Conservation (phyloP, 2,329 filamentous ascomycete genomes). For the Xylaria sp. region DNA sequence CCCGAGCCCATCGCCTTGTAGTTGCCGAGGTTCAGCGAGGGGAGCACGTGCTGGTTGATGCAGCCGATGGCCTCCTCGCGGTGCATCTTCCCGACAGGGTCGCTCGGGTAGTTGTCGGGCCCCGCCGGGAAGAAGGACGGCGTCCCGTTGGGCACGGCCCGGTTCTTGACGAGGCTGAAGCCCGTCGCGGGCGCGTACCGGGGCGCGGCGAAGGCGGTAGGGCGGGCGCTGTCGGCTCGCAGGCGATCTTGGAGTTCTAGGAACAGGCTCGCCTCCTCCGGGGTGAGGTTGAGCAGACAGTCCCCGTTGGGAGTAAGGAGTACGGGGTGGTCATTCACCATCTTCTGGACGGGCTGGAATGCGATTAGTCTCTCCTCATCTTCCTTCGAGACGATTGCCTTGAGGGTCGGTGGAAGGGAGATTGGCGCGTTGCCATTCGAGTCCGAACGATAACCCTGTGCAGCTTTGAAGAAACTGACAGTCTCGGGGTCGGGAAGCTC, state of each 20-base stretch:
- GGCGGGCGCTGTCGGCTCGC: constrained; percentile 51
- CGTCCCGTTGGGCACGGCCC: constrained; percentile 65
- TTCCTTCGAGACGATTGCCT: constrained; percentile 53
- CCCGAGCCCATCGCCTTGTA: constrained; percentile 41
- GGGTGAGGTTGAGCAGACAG: constrained; percentile 71
- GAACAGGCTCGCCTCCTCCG: constrained; percentile 71
- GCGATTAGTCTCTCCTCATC: constrained; percentile 59
- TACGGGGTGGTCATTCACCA: constrained; percentile 66
- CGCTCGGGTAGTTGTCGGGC: constrained; percentile 51
- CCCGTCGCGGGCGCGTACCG: constrained; percentile 59
- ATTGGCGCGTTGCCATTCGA: constrained; percentile 32
- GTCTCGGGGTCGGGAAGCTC: constrained; percentile 39
- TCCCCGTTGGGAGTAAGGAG: constrained; percentile 77
- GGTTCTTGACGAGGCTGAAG: constrained; percentile 65
- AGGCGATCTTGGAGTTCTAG: constrained; percentile 67
- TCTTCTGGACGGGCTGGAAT: constrained; percentile 62
- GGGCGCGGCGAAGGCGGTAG: constrained; percentile 58
- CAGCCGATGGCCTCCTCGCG: constrained; percentile 68
- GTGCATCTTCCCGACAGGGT: constrained; percentile 67
- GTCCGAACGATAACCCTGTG: constrained; percentile 40
- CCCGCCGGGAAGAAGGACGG: constrained; percentile 63
- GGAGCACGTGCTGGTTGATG: constrained; percentile 70
- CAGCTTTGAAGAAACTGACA: constrained; percentile 46
- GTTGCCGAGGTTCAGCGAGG: constrained; percentile 57
- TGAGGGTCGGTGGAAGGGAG: constrained; percentile 43